phyloP scores from a whole-genome alignment of 2,329 filamentous ascomycete genomes.

The Aureobasidium lini region DNA sequence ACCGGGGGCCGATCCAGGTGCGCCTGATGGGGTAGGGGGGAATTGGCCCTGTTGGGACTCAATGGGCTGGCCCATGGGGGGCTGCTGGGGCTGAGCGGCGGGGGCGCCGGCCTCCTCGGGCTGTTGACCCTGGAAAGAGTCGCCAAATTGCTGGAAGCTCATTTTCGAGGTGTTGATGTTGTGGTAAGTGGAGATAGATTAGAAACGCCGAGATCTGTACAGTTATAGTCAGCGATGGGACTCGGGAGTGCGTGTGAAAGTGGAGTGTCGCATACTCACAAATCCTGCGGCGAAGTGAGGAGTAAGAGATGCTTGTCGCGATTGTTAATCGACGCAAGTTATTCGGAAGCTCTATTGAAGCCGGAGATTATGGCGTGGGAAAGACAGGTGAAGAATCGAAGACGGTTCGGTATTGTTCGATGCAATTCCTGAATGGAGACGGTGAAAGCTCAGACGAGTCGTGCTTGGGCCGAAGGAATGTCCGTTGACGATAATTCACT shows the following conservation, averaged over 20 bases:
- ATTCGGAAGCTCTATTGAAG: slow-evolving; percentile 6
- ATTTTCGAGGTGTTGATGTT: slow-evolving; percentile 36
- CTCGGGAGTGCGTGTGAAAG: neutral
- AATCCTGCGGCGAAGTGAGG: neutral
- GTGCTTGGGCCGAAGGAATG: slow-evolving; percentile 16
- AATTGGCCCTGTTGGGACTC: slow-evolving; percentile 40
- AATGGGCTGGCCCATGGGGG: slow-evolving; percentile 50
- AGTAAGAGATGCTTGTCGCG: slow-evolving; percentile 15
- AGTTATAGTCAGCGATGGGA: neutral
- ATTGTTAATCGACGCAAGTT: slow-evolving; percentile 3
- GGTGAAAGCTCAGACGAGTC: slow-evolving; percentile 9
- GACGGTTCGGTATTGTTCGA: slow-evolving; percentile 7
- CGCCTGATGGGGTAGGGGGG: slow-evolving; percentile 40
- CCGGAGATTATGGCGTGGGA: neutral
- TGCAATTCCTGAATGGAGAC: slow-evolving; percentile 7
- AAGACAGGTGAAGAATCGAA: slow-evolving; percentile 15
- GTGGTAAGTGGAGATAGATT: slow-evolving; percentile 1
- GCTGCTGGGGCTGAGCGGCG: slow-evolving; percentile 43
- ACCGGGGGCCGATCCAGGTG: slow-evolving; percentile 35
- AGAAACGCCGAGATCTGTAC: slow-evolving; percentile 2
- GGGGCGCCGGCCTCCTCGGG: slow-evolving; percentile 45
- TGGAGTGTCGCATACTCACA: slow-evolving; percentile 1
- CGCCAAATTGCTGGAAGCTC: slow-evolving; percentile 58
- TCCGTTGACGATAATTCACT: slow-evolving; percentile 16
- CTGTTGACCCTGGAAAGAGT: slow-evolving; percentile 55